phyloP scores from a whole-genome alignment of 352 stramenopile genomes.

The Saprolegnia diclina region DNA sequence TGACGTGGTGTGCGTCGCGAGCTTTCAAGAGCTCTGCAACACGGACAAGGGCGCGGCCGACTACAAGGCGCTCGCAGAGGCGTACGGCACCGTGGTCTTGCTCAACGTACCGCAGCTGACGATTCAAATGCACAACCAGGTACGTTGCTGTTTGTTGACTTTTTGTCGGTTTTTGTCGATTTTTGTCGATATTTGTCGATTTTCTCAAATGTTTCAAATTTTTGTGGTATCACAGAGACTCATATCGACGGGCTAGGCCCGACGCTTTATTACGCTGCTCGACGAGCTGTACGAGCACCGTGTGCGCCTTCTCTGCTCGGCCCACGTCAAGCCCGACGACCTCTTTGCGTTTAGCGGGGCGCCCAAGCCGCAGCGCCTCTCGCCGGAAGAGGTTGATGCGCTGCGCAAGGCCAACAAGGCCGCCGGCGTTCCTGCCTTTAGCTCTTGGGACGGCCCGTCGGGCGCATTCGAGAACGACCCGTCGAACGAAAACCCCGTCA shows the following conservation, averaged over 20 bases:
- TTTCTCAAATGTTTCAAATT: too few species aligned
- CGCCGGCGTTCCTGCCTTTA: slow-evolving; percentile 51
- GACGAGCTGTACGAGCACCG: slow-evolving; percentile 95
- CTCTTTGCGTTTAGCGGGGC: slow-evolving; percentile 72
- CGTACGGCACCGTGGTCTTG: slow-evolving; percentile 90
- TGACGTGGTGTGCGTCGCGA: slow-evolving; percentile 56
- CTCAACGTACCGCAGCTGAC: slow-evolving; percentile 80
- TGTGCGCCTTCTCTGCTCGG: slow-evolving; percentile 52
- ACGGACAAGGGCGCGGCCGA: slow-evolving; percentile 91
- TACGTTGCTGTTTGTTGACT: neutral
- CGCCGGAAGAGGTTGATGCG: slow-evolving; percentile 36
- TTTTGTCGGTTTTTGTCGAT: neutral
- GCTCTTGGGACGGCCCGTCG: slow-evolving; percentile 59
- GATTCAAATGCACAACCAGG: slow-evolving; percentile 84
- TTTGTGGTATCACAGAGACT: too few species aligned
- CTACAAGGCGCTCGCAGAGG: slow-evolving; percentile 90
- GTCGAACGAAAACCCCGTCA: slow-evolving; percentile 38
- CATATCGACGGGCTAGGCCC: slow-evolving; percentile 33
- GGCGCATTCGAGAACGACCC: slow-evolving; percentile 34
- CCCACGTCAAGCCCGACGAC: slow-evolving; percentile 34
- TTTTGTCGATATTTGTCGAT: too few species aligned
- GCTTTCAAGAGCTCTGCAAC: slow-evolving; percentile 93
- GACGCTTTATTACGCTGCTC: slow-evolving; percentile 95
- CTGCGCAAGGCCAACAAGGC: slow-evolving; percentile 36
- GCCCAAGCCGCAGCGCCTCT: slow-evolving; percentile 28